phyloP scores from a whole-genome alignment of 2,329 filamentous ascomycete species.

The Xylaria sp. region DNA sequence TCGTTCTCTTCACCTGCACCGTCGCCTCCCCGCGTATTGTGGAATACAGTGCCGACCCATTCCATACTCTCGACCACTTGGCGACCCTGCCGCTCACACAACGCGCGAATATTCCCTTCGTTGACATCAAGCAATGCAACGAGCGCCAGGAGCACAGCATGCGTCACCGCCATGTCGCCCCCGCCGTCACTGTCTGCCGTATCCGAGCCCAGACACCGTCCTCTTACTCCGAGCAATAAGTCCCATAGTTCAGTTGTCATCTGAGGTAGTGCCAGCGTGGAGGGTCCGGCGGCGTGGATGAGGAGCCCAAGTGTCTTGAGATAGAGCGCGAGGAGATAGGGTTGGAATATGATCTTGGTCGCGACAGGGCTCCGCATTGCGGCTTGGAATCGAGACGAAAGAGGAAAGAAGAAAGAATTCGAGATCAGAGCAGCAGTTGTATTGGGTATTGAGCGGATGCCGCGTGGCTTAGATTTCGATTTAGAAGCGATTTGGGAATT shows the following conservation, averaged over 20 bases:
- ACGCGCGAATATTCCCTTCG: slow-evolving; percentile 72
- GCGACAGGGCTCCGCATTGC: slow-evolving; percentile 58
- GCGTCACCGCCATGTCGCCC: slow-evolving; percentile 72
- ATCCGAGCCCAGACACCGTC: slow-evolving; percentile 57
- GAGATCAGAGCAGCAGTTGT: slow-evolving; percentile 81
- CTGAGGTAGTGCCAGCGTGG: slow-evolving; percentile 78
- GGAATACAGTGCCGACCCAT: slow-evolving; percentile 85
- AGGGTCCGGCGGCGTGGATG: slow-evolving; percentile 83
- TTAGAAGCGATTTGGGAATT: slow-evolving; percentile 34
- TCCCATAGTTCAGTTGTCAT: slow-evolving; percentile 88
- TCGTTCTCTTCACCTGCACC: slow-evolving; percentile 77
- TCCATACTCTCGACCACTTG: slow-evolving; percentile 87
- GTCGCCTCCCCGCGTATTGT: slow-evolving; percentile 60
- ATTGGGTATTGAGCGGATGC: slow-evolving; percentile 73
- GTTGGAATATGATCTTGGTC: slow-evolving; percentile 72
- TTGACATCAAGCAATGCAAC: slow-evolving; percentile 87
- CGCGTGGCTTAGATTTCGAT: slow-evolving; percentile 47
- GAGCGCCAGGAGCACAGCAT: slow-evolving; percentile 81
- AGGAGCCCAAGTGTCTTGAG: slow-evolving; percentile 87
- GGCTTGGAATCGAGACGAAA: slow-evolving; percentile 82
- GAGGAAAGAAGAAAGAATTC: slow-evolving; percentile 84
- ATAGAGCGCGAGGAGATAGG: slow-evolving; percentile 80
- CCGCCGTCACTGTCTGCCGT: slow-evolving; percentile 13
- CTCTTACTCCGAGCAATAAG: slow-evolving; percentile 77
- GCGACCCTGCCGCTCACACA: slow-evolving; percentile 79